Evolutionary conservation across 2,329 filamentous ascomycete species (phyloP), one percentile per base, ranked within the genome.

Genomic region (Davidsoniella virescens): DNA sequence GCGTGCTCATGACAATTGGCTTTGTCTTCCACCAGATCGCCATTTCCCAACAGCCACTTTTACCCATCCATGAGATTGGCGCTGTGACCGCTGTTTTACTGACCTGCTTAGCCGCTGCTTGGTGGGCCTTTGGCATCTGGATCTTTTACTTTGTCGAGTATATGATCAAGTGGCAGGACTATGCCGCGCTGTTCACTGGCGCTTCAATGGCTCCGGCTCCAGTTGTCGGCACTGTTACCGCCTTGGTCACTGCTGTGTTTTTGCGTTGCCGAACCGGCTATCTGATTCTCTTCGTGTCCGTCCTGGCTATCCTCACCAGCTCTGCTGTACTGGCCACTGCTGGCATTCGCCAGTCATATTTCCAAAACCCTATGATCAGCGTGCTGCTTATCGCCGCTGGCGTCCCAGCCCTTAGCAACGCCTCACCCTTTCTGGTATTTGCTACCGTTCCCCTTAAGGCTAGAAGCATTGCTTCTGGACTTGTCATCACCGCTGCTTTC

Each of bases 371-470:
- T 0, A 83, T 84, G 57, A 67, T 79, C 8, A 67, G 68, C 4
- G 65, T 75, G 3, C 18, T 81, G 2, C 57, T 82, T 44, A 76
- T 75, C 62, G 71, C 75, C 0, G 78, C 71, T 56, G 76, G 77
- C 2, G 77, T 82, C 71, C 77, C 83, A 58, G 80, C 81, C 68
- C 74, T 68, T 2, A 80, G 80, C 56, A 78, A 79, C 0, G 72
- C 77, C 0, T 76, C 75, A 0, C 79, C 71, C 0, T 59, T 82
- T 14, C 69, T 82, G 20, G 64, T 84, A 4, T 74, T 70, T 25
- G 71, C 80, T 54, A 64, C 64, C 2, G 65, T 72, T 0, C 59
- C 16, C 64, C 62, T 52, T 60, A 67, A 41, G 63, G 72, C 49
- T 66, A 42, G 71, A 55, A 69, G 69, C 6, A 65, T 70, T 10